Base-by-base conservation (phyloP, 352 stramenopile genomes). In the Thalassiosira hispida region DNA sequence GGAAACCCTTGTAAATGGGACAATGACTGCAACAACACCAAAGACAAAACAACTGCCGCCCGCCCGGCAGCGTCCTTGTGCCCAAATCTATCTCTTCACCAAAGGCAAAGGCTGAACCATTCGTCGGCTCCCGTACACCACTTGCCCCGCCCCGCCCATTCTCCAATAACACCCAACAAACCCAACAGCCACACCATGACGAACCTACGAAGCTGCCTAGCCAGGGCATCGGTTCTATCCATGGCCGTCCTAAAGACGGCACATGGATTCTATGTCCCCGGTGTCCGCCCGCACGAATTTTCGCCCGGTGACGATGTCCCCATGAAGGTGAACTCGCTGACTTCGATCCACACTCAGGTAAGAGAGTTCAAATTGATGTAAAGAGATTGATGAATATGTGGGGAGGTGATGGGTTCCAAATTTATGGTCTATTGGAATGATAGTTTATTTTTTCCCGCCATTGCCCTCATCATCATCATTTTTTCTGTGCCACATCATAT, bases 311-410 rank as follows among this genome's bases (percentile, higher is more conserved):
- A 90, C 1, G 65, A 83, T 22, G 88, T 93, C 42, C 70, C 77
- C 4, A 81, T 94, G 77, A 94, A 94, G 65, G 89, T 94, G 31
- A 94, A 94, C 66, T 76, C 89, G 20, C 78, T 94, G 73, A 92
- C 89, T 33, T 92, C 85, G 1, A 86, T 91, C 66, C 87, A 92
- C 69, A 94, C 89, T 18, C 93, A 98, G 80, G 86, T 99, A 31
- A 83, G 75, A 64, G 29, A 40, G 23, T n/a, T 47, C 4, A 23
- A 3, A 31, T 31, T 27, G 16, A 3, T 64, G 2, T 27, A 31
- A 31, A 20, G 38, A 40, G 11, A 16, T 62, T 55, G 40, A 55
- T 22, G 56, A 27, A n/a, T n/a, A n/a, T n/a, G n/a, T n/a, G n/a
- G n/a, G n/a, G n/a, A n/a, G 31, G 31, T 9, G 31, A 38, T 38